Base-by-base conservation (phyloP, 2,329 filamentous ascomycete genomes). In the Geoglossum cookeanum region DNA sequence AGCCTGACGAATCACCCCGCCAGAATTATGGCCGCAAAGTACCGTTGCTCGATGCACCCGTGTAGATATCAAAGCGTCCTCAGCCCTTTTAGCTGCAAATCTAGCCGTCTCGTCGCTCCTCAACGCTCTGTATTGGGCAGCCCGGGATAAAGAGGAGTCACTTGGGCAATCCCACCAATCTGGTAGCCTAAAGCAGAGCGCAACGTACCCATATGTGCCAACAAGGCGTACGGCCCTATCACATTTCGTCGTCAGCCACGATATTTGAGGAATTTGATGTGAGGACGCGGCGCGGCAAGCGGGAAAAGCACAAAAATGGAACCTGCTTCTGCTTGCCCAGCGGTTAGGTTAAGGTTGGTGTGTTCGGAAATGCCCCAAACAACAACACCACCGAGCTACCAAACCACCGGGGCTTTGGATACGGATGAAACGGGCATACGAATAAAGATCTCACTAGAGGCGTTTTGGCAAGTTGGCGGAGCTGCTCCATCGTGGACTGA, bases 231-330 rank as follows among this genome's bases (percentile, higher is more conserved):
- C 15, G 30, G 9, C 32, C 30, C 30, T 35, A 6, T 35, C 15
- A 30, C 35, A 17, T 22, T 45, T 42, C 22, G 42, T 45, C n/a
- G 9, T 8, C 37, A 22, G 33, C 29, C 49, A 33, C 9, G 49
- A 22, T n/a, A n/a, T n/a, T n/a, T n/a, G n/a, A n/a, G n/a, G n/a
- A 53, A 53, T 53, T 53, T 53, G 30, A 53, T 9, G 49, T 53
- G 30, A 33, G 49, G 30, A 3, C 30, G 49, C 32, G 49, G 49
- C 49, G 49, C 49, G 49, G 49, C 17, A 53, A 32, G 33, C 29
- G 49, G 30, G 9, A 45, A 45, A 45, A 9, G 4, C n/a, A n/a
- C 8, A 17, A 33, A 53, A 35, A 35, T 22, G 33, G 49, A 35
- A 35, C 4, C 15, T 22, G 13, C 2, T 5, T 33, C 5, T 37